Evolutionary conservation across 179 eudicot genomes (phyloP).

Genomic region (Spinacia oleracea): DNA sequence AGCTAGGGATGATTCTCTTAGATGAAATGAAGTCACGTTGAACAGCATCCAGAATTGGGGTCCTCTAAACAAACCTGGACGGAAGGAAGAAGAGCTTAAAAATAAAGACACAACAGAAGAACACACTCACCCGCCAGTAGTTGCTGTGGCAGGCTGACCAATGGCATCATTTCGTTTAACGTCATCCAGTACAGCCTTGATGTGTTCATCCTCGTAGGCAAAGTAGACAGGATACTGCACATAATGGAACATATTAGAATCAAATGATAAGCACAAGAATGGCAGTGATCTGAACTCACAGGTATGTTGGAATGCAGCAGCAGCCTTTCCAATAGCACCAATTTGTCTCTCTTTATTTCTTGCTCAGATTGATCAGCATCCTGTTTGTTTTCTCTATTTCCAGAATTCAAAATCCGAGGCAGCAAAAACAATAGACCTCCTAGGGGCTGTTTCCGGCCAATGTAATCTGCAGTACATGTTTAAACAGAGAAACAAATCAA

Average conservation of each 20-base stretch:
- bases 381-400: conserved; percentile 34
- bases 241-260: conserved; percentile 30
- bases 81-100: background rate
- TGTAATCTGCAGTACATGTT: conserved; percentile 47
- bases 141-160: conserved; percentile 95
- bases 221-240: conserved; percentile 95
- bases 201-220: conserved; percentile 79
- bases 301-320: conserved; percentile 77
- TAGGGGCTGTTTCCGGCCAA: conserved; percentile 58
- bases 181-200: conserved; percentile 75
- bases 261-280: background rate
- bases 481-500: conserved; percentile 14
- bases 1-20: background rate
- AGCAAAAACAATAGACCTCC: conserved; percentile 89
- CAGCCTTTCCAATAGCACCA: conserved; percentile 67
- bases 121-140: conserved; percentile 92
- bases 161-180: conserved; percentile 71
- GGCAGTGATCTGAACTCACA: conserved; percentile 49
- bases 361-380: conserved; percentile 38
- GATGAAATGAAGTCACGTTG: background rate
- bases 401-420: conserved; percentile 59
- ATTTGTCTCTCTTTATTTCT: conserved; percentile 37
- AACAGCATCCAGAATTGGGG: background rate
- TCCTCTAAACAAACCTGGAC: conserved; percentile 3
- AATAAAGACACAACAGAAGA: conserved; percentile 9